Base-by-base conservation (phyloP, 306 rosid species). In the Medicago ruthenica region DNA sequence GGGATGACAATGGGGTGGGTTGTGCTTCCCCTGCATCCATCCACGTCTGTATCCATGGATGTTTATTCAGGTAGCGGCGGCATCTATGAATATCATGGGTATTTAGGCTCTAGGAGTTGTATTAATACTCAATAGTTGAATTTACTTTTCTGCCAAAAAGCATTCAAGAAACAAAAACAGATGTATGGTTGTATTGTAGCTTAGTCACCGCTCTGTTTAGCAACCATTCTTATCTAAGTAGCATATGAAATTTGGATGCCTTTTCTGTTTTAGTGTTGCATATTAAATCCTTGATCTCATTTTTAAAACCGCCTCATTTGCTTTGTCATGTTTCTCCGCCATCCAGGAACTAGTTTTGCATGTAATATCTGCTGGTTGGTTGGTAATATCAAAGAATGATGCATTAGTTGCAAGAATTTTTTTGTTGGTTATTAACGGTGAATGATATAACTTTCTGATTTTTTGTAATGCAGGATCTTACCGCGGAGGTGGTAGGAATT, bases 401-500 rank as follows among this genome's bases (percentile, higher is more conserved):
- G 22, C 48, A 44, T 66, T 66, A 45, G 42, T 31, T 53, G 59
- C 22, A 34, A 11, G 34, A 48, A 13, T 41, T 71, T 41, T 71
- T 36, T 55, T 70, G 12, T 68, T 31, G 59, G 70, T 53, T 53
- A 53, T 37, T 10, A 53, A 67, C 41, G 42, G 55, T 21, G 70
- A 51, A 18, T 0, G 66, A 34, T 71, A 31, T 63, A 67, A 50
- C 21, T 45, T 75, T 50, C 41, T 6, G 6, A 37, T 70, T 75
- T 53, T 13, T 42, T 50, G 53, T 63, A 61, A 79, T 83, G 80
- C 84, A 91, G 92, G 86, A 53, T 67, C 82, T 71, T 83, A 59
- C 53, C 85, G 67, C 61, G 83, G 82, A 27, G 78, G 89, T 47
- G 75, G 34, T 17, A 75, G 86, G 54, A 75, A 84, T 14, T 81